These are phyloP conservation scores for Talaromyces marneffei DNA, from an alignment of 2,329 filamentous ascomycete species.

Conservation along the genomic window DNA sequence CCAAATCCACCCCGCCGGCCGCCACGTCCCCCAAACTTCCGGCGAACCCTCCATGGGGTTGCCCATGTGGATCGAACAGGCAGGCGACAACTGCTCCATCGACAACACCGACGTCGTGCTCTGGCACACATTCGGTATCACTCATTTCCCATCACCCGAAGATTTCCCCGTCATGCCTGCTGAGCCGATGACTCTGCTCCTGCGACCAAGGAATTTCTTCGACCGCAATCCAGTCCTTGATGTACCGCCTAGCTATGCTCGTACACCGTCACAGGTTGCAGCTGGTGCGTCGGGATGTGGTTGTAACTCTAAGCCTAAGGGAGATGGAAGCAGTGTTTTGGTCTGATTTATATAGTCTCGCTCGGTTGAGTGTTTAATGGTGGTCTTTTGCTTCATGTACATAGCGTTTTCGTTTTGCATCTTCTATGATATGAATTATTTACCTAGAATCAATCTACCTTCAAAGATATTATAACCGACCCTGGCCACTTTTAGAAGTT, in stretches of 20 bases:
- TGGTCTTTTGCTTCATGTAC: slow-evolving; percentile 1
- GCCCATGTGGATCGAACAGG: slow-evolving; percentile 64
- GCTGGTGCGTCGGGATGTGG: slow-evolving; percentile 36
- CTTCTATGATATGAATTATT: neutral
- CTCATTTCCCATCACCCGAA: slow-evolving; percentile 82
- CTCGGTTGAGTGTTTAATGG: neutral
- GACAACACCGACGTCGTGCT: slow-evolving; percentile 82
- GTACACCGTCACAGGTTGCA: slow-evolving; percentile 64
- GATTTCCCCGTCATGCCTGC: slow-evolving; percentile 91
- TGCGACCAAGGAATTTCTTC: slow-evolving; percentile 80
- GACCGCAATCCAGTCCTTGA: slow-evolving; percentile 71
- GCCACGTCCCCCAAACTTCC: slow-evolving; percentile 81
- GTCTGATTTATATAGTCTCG: neutral
- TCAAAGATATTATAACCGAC: neutral
- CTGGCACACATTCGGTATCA: slow-evolving; percentile 91
- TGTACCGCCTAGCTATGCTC: slow-evolving; percentile 69
- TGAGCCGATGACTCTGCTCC: slow-evolving; percentile 73
- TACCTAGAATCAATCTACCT: neutral
- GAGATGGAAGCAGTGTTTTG: slow-evolving; percentile 14
- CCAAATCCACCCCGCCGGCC: slow-evolving; percentile 77
- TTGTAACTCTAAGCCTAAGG: slow-evolving; percentile 27
- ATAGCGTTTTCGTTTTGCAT: neutral
- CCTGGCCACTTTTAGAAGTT: neutral
- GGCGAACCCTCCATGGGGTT: slow-evolving; percentile 70
- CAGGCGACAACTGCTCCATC: slow-evolving; percentile 61